phyloP scores from a whole-genome alignment of 106 monocot species.

The Dendrobium chrysotoxum region DNA sequence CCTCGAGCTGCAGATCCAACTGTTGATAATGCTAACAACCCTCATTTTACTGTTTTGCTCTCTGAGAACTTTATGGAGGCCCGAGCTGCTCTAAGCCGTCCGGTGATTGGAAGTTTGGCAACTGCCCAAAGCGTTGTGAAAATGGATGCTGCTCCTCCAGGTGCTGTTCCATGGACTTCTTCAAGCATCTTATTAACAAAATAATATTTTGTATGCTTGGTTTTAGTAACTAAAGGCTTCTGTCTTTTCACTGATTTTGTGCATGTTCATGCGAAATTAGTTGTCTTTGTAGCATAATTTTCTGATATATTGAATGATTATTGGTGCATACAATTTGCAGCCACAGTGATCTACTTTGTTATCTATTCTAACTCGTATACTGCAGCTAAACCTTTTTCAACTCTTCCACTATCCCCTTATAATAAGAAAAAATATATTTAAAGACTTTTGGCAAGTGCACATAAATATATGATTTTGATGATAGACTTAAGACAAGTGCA shows the following conservation, averaged over 20 bases:
- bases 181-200: slow-evolving; percentile 1
- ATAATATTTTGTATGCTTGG: not conserved
- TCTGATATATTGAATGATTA: not conserved
- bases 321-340: not conserved
- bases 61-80: slow-evolving; percentile 93
- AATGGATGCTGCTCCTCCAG: slow-evolving; percentile 37
- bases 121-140: slow-evolving; percentile 47
- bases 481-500: not conserved
- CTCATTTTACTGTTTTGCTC: slow-evolving; percentile 69
- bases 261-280: not conserved
- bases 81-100: slow-evolving; percentile 57
- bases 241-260: not conserved
- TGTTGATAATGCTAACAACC: slow-evolving; percentile 60
- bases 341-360: not conserved
- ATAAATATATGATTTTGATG: not conserved
- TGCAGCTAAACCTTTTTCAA: not conserved
- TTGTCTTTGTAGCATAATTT: not conserved
- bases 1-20: slow-evolving; percentile 58
- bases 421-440: not conserved
- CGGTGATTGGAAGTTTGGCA: slow-evolving; percentile 31
- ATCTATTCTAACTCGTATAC: not conserved
- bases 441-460: not conserved
- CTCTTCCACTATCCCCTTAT: not conserved
- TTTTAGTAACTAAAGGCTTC: not conserved
- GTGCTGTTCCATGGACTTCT: slow-evolving; percentile 31